Evolutionary conservation across 345 rosid genomes (phyloP).

Genomic region (Camelina hispida): DNA sequence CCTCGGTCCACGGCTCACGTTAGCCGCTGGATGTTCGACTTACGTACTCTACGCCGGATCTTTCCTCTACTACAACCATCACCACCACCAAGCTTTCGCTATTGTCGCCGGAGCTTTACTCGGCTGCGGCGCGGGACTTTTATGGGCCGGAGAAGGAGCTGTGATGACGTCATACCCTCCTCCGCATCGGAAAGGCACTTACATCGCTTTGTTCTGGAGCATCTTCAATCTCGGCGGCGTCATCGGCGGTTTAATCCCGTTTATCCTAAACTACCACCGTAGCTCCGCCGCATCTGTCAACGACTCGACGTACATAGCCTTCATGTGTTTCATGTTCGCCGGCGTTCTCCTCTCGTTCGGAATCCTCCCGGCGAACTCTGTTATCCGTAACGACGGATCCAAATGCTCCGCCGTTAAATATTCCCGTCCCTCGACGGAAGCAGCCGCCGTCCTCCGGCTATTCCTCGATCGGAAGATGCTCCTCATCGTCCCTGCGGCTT

Average conservation of each 20-base stretch:
- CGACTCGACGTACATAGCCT: constrained; percentile 69
- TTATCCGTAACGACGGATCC: constrained; percentile 66
- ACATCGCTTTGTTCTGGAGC: constrained; percentile 78
- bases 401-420: constrained; percentile 59
- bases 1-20: constrained; percentile 68
- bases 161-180: constrained; percentile 98
- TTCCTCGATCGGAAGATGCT: constrained; percentile 75
- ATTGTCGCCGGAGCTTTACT: constrained; percentile 73
- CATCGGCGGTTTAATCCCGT: constrained; percentile 71
- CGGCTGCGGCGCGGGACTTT: constrained; percentile 87
- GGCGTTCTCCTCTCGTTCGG: constrained; percentile 63
- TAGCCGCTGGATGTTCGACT: constrained; percentile 76
- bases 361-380: constrained; percentile 57
- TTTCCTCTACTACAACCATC: constrained; percentile 70
- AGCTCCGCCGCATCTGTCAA: constrained; percentile 61
- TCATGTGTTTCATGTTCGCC: constrained; percentile 80
- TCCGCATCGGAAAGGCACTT: constrained; percentile 72
- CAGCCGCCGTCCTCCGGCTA: constrained; percentile 49
- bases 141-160: constrained; percentile 95
- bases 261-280: constrained; percentile 66
- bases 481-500: constrained; percentile 75
- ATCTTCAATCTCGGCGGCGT: constrained; percentile 83
- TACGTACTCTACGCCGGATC: constrained; percentile 75
- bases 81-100: constrained; percentile 58
- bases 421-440: constrained; percentile 53